Percentiles rank a stretch among this genome's conserved stretches.
Conservation (phyloP, 140 eudicot species). For the Stevia rebaudiana region DNA sequence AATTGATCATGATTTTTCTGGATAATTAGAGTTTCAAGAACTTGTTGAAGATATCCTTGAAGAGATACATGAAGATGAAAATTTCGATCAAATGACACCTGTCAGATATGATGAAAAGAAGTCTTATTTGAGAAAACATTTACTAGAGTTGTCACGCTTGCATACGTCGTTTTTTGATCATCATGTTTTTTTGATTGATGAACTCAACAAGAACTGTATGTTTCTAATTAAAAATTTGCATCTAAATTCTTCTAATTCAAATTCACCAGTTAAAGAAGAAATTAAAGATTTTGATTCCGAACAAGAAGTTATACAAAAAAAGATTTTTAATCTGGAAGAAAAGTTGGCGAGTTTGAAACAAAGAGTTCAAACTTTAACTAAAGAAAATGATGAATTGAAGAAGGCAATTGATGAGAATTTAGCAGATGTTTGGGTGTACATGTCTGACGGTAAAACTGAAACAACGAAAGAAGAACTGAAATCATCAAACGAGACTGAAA, state of each 20-base stretch:
- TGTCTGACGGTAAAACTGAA: conserved; percentile 6
- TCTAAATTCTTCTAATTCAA: conserved; percentile 20
- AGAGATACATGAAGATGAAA: conserved; percentile 32
- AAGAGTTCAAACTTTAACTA: conserved; percentile 32
- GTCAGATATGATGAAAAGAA: conserved; percentile 25
- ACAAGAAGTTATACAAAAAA: conserved; percentile 14
- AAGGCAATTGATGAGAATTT: conserved; percentile 18
- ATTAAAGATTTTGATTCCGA: not conserved
- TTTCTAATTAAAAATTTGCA: conserved; percentile 23
- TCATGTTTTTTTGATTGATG: conserved; percentile 32
- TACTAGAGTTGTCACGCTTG: conserved; percentile 36
- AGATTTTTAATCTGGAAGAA: conserved; percentile 30
- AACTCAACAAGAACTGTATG: conserved; percentile 19
- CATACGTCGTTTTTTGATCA: conserved; percentile 41
- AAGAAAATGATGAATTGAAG: conserved; percentile 41
- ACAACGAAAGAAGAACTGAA: conserved; percentile 27
- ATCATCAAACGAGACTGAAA: conserved; percentile 19
- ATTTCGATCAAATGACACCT: conserved; percentile 13
- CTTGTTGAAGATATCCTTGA: conserved; percentile 33
- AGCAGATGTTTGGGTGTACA: conserved; percentile 19
- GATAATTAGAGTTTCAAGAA: conserved; percentile 41
- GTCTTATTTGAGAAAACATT: conserved; percentile 29
- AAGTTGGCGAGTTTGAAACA: conserved; percentile 25
- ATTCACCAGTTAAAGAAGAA: too few relatives aligned
- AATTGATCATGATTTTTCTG: not conserved